These are phyloP conservation scores for Iberis amara DNA, from an alignment of 441 rosid genomes.

Conservation along the genomic window DNA sequence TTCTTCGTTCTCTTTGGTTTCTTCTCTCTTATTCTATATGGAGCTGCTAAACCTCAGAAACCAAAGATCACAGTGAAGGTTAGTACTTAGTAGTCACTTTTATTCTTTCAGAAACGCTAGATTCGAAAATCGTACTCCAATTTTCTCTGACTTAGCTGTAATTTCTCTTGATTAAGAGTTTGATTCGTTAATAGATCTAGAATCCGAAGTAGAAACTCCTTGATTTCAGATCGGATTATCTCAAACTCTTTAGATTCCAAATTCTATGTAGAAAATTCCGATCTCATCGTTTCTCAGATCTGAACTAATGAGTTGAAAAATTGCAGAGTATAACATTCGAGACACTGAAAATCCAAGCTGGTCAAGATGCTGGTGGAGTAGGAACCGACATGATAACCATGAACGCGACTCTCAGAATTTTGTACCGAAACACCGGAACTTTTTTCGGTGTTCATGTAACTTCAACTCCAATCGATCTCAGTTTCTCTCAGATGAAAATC, in stretches of 20 bases:
- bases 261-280: neutral
- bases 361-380: conserved; percentile 73
- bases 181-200: too few relatives aligned
- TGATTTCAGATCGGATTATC: conserved; percentile 1
- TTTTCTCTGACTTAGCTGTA: too few relatives aligned
- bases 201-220: neutral
- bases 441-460: conserved; percentile 90
- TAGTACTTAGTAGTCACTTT: neutral
- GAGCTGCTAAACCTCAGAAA: conserved; percentile 75
- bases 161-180: too few relatives aligned
- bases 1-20: conserved; percentile 70
- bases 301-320: neutral
- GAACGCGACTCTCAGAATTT: conserved; percentile 67
- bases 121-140: too few relatives aligned
- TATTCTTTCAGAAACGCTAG: too few relatives aligned
- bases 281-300: neutral
- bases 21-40: conserved; percentile 81
- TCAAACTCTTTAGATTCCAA: too few relatives aligned
- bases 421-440: conserved; percentile 76
- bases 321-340: conserved; percentile 70
- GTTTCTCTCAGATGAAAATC: conserved; percentile 53
- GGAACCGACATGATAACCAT: conserved; percentile 81
- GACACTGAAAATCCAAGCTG: conserved; percentile 78
- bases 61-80: conserved; percentile 80
- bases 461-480: conserved; percentile 69